phyloP scores from a whole-genome alignment of 2,329 filamentous ascomycete species.

The Cyphellophora europaea region DNA sequence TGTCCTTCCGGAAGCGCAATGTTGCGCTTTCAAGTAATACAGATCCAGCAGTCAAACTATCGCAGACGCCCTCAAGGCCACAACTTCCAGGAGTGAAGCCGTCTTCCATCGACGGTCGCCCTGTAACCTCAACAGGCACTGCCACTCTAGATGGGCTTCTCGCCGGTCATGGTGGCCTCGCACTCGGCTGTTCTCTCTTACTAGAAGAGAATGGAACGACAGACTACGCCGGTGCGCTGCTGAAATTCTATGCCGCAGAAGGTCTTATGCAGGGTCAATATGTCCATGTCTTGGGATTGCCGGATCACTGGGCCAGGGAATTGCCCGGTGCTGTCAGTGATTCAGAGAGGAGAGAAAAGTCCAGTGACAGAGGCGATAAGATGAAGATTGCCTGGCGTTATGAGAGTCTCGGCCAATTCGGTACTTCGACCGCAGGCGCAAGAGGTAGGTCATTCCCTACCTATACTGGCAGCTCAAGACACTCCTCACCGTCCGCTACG shows the following conservation, averaged over 20 bases:
- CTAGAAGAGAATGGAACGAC: constrained; percentile 87
- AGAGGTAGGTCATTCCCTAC: constrained; percentile 55
- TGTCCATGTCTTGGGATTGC: constrained; percentile 74
- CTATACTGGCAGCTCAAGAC: no score
- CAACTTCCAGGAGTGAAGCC: constrained; percentile 56
- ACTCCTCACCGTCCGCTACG: no score
- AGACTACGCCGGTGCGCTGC: constrained; percentile 76
- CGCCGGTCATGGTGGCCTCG: constrained; percentile 75
- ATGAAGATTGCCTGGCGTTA: constrained; percentile 99
- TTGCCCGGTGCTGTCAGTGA: constrained; percentile 62
- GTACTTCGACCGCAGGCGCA: constrained; percentile 41
- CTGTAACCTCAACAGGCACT: constrained; percentile 85
- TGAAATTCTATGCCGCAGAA: constrained; percentile 87
- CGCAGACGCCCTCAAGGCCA: constrained; percentile 11
- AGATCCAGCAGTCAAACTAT: constrained; percentile 21
- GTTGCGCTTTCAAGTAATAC: constrained; percentile 41
- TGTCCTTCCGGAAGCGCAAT: constrained; percentile 63
- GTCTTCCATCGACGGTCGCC: constrained; percentile 78
- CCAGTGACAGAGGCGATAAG: constrained; percentile 50
- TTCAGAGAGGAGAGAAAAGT: constrained; percentile 36
- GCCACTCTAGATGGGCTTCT: constrained; percentile 75
- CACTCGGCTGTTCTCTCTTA: constrained; percentile 70
- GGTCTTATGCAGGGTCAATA: constrained; percentile 84
- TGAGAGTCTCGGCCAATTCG: constrained; percentile 68
- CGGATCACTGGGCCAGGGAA: constrained; percentile 71